A percentile compares a stretch with the other conserved stretches of the same genome.
These are phyloP conservation scores for Ilyonectria robusta DNA, from an alignment of 2,329 filamentous ascomycete species.

Conservation along the genomic window DNA sequence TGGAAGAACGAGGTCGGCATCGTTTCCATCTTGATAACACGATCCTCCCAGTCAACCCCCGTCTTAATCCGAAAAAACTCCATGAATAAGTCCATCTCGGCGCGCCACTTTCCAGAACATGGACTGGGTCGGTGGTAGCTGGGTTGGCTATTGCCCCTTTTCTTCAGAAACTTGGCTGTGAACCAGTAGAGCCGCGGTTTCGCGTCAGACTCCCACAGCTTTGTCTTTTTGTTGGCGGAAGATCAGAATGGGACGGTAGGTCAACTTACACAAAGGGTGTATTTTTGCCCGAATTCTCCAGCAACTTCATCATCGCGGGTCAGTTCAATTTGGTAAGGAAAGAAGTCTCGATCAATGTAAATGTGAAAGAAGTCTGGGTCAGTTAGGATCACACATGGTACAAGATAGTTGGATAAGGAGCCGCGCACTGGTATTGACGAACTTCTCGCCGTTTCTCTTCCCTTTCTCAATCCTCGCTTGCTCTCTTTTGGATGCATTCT, in stretches of 20 bases:
- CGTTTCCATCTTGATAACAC: conserved; percentile 56
- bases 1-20: conserved; percentile 55
- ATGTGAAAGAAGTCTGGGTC: conserved; percentile 71
- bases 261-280: conserved; percentile 69
- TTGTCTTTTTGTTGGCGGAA: background rate
- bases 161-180: conserved; percentile 65
- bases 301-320: conserved; percentile 63
- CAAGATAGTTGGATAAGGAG: conserved; percentile 17
- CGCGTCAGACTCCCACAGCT: conserved; percentile 79
- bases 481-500: conserved; percentile 51
- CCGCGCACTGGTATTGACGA: conserved; percentile 64
- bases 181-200: conserved; percentile 73
- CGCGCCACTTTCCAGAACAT: conserved; percentile 55
- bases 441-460: conserved; percentile 57
- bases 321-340: conserved; percentile 75
- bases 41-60: conserved; percentile 71
- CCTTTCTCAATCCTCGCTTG: conserved; percentile 55
- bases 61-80: conserved; percentile 72
- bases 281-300: conserved; percentile 69
- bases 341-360: conserved; percentile 74
- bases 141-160: conserved; percentile 54
- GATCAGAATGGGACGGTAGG: background rate
- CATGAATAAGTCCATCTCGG: conserved; percentile 66
- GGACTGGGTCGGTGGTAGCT: conserved; percentile 57
- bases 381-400: background rate